Evolutionary conservation across 2,329 filamentous ascomycete species (phyloP), one percentile per base, ranked within the genome.

Genomic region (Monascus ruber): DNA sequence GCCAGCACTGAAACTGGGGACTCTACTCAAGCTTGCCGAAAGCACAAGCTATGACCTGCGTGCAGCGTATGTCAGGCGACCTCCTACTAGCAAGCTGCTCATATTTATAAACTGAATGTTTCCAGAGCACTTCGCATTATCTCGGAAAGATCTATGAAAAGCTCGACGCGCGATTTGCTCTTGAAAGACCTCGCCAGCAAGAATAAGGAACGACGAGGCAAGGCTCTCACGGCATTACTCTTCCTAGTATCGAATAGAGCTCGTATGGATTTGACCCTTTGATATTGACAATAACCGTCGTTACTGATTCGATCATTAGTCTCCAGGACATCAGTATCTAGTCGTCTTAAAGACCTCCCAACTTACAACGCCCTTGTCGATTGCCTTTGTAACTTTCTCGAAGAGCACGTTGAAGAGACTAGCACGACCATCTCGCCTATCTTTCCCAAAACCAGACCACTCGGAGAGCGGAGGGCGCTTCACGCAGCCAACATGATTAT

Each of bases 21-120:
- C 83, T 0, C 67, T 88, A 6, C 69, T 78, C 37, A 81, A 77
- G 46, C 70, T 88, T 4, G 66, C 83, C 8, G 69, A 73, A 37
- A 83, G 83, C 56, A 81, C 81, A 43, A 89, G 80, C 58, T 80
- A 76, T 52, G 74, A 81, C 17, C 81, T 88, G 45, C 72, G 79
- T 47, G 79, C 84, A 43, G 80, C 82, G 41, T 76, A 79, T 7
- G 70, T 71, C 44, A 74, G 72, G 26, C 25, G 17, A n/a, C 24
- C 17, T 31, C 10, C 17, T 17, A 17, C 17, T 49, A 26, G 7
- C 17, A 77, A 76, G 24, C 63, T 77, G 4, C 73, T 68, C 51
- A 72, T 76, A 42, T 63, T 71, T 25, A 70, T 36, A 17, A 27
- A 37, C 42, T 40, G 6, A 50, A 40, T 24, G 5, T 17, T 28